A percentile compares a stretch with the other conserved stretches of the same genome.
Conservation (phyloP, 176 grass and related monocot genomes). For the Ananas comosus region DNA sequence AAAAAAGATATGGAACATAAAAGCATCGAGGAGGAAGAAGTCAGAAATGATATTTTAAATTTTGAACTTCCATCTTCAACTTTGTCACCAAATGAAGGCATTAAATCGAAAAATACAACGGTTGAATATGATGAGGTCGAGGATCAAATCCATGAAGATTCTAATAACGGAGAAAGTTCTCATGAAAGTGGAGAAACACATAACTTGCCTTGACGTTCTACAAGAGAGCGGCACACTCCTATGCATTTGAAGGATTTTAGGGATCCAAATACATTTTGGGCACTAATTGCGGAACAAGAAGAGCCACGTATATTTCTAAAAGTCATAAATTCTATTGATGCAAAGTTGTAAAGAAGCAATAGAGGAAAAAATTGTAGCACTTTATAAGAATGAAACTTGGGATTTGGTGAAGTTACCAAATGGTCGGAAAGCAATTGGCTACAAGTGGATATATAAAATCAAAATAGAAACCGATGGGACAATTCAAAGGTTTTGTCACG, state of each 20-base stretch:
- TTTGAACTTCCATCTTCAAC: neutral
- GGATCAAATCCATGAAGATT: too few relatives aligned
- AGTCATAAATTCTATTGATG: neutral
- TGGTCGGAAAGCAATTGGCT: neutral
- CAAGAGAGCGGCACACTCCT: too few relatives aligned
- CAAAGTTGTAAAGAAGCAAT: neutral
- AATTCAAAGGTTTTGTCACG: neutral
- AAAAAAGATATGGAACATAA: neutral
- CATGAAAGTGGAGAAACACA: too few relatives aligned
- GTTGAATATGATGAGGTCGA: too few relatives aligned
- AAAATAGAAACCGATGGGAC: neutral
- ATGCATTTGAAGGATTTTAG: too few relatives aligned
- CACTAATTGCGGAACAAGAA: too few relatives aligned
- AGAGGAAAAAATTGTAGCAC: neutral
- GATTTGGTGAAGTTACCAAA: conserved; percentile 4
- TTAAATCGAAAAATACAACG: too few relatives aligned
- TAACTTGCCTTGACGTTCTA: too few relatives aligned
- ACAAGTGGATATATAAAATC: conserved; percentile 6
- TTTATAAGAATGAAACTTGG: conserved; percentile 8
- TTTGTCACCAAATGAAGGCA: too few relatives aligned
- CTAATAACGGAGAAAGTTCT: too few relatives aligned
- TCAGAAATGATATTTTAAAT: neutral
- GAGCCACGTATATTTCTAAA: neutral
- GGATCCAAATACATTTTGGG: too few relatives aligned
- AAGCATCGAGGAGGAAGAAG: neutral